Conservation (phyloP, 2,329 filamentous ascomycete genomes). For the Pseudogymnoascus sp. region DNA sequence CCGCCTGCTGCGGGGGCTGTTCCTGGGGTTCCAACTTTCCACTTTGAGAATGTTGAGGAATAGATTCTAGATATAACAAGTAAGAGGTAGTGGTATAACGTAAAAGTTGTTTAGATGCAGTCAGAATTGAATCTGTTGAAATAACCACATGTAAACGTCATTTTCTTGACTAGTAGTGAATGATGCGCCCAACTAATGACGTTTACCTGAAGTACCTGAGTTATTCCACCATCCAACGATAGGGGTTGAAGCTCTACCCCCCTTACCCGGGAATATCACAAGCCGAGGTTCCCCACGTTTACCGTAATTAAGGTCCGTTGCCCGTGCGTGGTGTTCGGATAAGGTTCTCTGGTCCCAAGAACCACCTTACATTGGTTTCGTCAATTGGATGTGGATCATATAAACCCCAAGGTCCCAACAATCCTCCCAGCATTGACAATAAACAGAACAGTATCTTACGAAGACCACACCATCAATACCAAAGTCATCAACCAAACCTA, state of each 20-base stretch:
- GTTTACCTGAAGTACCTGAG: not conserved
- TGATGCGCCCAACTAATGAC: not conserved
- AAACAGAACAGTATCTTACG: not conserved
- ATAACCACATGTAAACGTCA: not conserved
- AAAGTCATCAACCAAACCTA: not conserved
- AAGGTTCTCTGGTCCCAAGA: not conserved
- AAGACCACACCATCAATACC: not conserved
- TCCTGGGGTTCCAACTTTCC: constrained; percentile 73
- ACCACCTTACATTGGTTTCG: not conserved
- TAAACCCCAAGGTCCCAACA: constrained; percentile 6
- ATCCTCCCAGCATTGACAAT: not conserved
- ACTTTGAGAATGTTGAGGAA: constrained; percentile 70
- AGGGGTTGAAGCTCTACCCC: not conserved
- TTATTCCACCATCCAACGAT: not conserved
- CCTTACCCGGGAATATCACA: not conserved
- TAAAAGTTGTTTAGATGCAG: constrained; percentile 2
- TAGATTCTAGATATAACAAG: constrained; percentile 1
- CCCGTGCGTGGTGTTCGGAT: not conserved
- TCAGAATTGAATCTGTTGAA: not conserved
- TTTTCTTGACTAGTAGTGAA: not conserved
- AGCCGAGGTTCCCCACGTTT: constrained; percentile 6
- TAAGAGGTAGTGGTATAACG: not conserved
- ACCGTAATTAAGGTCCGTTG: not conserved
- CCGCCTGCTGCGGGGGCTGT: constrained; percentile 64
- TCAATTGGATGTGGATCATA: constrained; percentile 1